phyloP scores from a whole-genome alignment of 2,329 filamentous ascomycete genomes.

The Colletotrichum noveboracense region DNA sequence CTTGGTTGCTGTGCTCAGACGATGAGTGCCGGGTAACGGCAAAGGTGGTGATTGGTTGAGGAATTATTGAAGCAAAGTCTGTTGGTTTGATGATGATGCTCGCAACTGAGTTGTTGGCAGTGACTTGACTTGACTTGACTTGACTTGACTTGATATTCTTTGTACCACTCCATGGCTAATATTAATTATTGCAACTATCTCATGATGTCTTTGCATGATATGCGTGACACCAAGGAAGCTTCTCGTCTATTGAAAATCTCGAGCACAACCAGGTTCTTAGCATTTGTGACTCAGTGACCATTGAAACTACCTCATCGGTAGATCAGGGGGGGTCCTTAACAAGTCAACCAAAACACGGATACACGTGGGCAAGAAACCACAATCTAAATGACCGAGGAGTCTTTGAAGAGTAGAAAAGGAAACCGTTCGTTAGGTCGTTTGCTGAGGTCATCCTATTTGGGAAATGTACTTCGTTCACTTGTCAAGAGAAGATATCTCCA shows the following conservation, averaged over 20 bases:
- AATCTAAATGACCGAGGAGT: neutral
- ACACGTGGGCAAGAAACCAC: neutral
- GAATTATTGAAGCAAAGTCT: neutral
- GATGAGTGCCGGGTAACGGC: neutral
- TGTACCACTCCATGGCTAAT: neutral
- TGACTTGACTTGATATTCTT: neutral
- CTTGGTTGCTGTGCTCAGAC: neutral
- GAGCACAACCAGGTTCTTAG: neutral
- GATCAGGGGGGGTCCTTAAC: neutral
- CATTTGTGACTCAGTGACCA: neutral
- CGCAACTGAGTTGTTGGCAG: neutral
- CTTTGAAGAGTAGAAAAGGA: neutral
- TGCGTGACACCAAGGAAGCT: neutral
- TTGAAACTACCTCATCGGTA: rapidly evolving
- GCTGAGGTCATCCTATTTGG: neutral
- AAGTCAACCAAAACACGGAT: neutral
- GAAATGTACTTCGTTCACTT: neutral
- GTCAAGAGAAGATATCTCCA: neutral
- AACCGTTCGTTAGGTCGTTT: neutral
- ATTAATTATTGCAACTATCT: neutral
- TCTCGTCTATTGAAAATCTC: neutral
- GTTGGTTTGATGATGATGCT: neutral
- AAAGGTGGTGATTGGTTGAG: neutral
- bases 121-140: neutral
- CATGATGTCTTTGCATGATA: neutral